phyloP scores from a whole-genome alignment of 768 basidiomycete species.

The Clavulina sp. region DNA sequence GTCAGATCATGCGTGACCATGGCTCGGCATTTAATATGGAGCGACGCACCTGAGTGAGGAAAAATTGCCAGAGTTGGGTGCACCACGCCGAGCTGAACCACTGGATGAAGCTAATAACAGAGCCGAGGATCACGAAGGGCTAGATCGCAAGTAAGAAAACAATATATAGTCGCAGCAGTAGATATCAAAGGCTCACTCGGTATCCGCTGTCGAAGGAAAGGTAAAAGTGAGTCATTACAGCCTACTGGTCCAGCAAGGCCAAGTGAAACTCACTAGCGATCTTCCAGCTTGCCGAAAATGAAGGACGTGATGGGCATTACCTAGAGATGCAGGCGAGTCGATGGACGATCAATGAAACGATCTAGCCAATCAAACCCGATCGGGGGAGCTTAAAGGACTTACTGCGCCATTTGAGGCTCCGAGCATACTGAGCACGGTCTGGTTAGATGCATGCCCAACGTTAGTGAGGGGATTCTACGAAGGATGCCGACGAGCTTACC shows the following conservation, averaged over 20 bases:
- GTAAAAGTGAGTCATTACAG: not conserved
- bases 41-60: conserved; percentile 9
- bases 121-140: conserved; percentile 9
- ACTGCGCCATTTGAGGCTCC: conserved; percentile 7
- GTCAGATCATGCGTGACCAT: not conserved
- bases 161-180: not conserved
- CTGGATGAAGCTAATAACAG: not conserved
- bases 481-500: not conserved
- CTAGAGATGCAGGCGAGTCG: not conserved
- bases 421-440: conserved; percentile 7
- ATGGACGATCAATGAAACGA: not conserved
- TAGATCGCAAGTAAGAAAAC: not conserved
- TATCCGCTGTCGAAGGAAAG: conserved; percentile 1
- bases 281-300: conserved; percentile 10
- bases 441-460: not conserved
- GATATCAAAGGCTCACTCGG: not conserved
- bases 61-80: conserved; percentile 11
- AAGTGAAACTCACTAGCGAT: conserved; percentile 7
- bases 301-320: conserved; percentile 11
- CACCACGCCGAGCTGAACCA: conserved; percentile 8
- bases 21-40: not conserved
- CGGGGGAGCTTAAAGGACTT: not conserved
- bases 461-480: not conserved
- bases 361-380: too few species aligned
- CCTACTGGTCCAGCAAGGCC: not conserved